A percentile compares a stretch with the other conserved stretches of the same genome.
Conservation (phyloP, 495 filamentous ascomycete species). For the Tuber borchii region DNA sequence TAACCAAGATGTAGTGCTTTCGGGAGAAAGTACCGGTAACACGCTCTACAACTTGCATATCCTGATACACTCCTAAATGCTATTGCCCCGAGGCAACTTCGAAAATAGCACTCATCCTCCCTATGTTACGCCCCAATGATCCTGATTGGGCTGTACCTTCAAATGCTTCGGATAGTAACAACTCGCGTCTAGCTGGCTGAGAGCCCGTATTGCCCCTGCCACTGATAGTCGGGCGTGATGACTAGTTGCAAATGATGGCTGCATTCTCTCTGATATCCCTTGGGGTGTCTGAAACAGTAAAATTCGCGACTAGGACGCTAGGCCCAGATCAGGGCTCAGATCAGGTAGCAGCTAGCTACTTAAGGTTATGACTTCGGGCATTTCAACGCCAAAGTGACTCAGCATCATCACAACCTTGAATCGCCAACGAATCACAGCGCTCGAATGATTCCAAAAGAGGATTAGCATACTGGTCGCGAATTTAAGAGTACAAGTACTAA, state of each 20-base stretch:
- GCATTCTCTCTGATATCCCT: neutral
- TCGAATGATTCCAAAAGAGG: no score
- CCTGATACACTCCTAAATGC: neutral
- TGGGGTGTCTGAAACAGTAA: no score
- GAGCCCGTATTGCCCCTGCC: neutral
- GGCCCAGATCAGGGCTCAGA: no score
- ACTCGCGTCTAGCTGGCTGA: neutral
- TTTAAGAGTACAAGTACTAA: neutral
- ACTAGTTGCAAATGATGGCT: neutral
- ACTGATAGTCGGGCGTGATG: neutral
- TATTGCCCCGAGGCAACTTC: neutral
- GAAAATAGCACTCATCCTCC: neutral
- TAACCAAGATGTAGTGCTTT: neutral
- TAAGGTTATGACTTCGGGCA: no score
- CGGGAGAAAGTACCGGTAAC: neutral
- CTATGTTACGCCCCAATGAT: neutral
- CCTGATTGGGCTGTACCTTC: neutral
- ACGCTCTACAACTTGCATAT: neutral
- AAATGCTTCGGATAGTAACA: neutral
- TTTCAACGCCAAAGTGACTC: no score
- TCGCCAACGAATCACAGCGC: no score
- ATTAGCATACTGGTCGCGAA: no score
- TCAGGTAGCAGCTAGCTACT: no score
- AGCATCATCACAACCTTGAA: no score
- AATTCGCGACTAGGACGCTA: no score